Percentiles rank a stretch among this genome's conserved stretches.
Conservation (phyloP, 306 rosid species). For the Castanopsis chinensis region DNA sequence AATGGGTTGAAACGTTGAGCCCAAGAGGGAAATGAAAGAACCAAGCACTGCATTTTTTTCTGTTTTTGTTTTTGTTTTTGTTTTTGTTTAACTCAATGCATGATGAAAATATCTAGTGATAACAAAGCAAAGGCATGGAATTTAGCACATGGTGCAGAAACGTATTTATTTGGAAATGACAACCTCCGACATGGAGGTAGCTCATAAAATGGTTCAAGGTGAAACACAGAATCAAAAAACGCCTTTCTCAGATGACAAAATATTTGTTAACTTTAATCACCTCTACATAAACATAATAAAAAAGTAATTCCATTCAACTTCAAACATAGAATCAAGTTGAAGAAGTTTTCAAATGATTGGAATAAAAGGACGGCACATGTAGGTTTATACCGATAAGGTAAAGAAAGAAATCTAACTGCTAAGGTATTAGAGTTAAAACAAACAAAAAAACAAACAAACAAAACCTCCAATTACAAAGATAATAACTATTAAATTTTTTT, state of each 20-base stretch:
- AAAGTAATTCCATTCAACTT: background rate
- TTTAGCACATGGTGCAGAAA: background rate
- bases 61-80: no score
- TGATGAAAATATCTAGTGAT: background rate
- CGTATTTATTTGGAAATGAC: background rate
- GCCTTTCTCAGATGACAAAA: background rate
- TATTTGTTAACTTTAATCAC: background rate
- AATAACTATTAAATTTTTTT: background rate
- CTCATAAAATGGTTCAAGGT: background rate
- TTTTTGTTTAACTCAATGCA: background rate
- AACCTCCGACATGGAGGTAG: background rate
- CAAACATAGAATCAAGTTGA: background rate
- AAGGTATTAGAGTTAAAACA: background rate
- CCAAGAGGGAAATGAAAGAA: background rate
- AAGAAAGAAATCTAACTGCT: background rate
- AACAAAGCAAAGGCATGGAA: background rate
- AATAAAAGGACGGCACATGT: background rate
- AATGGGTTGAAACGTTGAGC: background rate
- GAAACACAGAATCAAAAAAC: background rate
- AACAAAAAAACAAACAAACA: background rate
- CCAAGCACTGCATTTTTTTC: background rate
- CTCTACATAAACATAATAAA: background rate
- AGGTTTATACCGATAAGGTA: background rate
- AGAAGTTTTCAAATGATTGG: background rate
- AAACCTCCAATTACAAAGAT: background rate